A percentile compares a stretch with the other conserved stretches of the same genome.
Evolutionary conservation across 768 basidiomycete genomes (phyloP).

Genomic region (Hortiboletus flavorubellus): DNA sequence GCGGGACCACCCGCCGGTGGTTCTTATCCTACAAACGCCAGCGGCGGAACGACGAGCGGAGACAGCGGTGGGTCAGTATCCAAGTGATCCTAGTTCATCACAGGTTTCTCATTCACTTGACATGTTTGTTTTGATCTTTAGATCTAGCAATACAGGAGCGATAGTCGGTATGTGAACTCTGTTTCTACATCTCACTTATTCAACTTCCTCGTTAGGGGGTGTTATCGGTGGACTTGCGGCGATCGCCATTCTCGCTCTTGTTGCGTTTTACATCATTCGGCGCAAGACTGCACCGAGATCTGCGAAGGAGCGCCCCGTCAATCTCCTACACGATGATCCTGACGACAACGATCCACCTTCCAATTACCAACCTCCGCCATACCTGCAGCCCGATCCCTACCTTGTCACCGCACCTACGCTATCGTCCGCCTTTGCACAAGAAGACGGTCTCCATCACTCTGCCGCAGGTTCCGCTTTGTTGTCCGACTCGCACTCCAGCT

Average conservation of each 20-base stretch:
- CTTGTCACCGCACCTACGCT: constrained; percentile 61
- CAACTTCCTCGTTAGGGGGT: constrained; percentile 37
- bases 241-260: constrained; percentile 38
- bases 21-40: constrained; percentile 55
- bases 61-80: constrained; percentile 27
- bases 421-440: constrained; percentile 37
- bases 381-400: constrained; percentile 75
- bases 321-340: constrained; percentile 58
- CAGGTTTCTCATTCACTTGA: neutral
- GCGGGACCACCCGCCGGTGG: constrained; percentile 75
- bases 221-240: constrained; percentile 56
- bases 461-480: constrained; percentile 19
- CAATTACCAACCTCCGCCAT: constrained; percentile 58
- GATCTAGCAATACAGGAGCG: constrained; percentile 41
- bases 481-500: constrained; percentile 15
- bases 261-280: constrained; percentile 48
- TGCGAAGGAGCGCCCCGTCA: constrained; percentile 57
- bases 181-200: neutral
- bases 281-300: constrained; percentile 41
- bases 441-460: constrained; percentile 21
- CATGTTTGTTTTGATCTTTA: constrained; percentile 8
- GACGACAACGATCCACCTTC: constrained; percentile 45
- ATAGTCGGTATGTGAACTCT: constrained; percentile 43
- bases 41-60: constrained; percentile 31
- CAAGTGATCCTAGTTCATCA: neutral